A percentile compares a stretch with the other conserved stretches of the same genome.
Evolutionary conservation across 495 filamentous ascomycete species (phyloP).

Genomic region (Umbilicaria muhlenbergii): DNA sequence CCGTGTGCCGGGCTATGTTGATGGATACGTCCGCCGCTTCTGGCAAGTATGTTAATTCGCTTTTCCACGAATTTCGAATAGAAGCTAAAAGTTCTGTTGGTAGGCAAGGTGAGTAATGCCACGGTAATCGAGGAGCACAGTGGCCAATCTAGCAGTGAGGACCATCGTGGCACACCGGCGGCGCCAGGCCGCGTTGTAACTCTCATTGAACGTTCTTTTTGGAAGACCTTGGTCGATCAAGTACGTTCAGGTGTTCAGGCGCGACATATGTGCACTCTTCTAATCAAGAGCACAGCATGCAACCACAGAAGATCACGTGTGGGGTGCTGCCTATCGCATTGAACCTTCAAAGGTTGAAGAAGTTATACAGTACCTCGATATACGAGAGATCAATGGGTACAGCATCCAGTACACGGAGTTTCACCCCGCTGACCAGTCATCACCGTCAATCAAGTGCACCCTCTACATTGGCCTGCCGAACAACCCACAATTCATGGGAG

Average conservation of each 20-base stretch:
- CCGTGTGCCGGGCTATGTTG: slow-evolving; percentile 79
- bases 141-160: slow-evolving; percentile 40
- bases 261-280: slow-evolving; percentile 18
- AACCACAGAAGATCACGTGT: slow-evolving; percentile 48
- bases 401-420: slow-evolving; percentile 79
- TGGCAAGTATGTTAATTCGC: slow-evolving; percentile 46
- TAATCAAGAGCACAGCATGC: slow-evolving; percentile 22
- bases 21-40: slow-evolving; percentile 87
- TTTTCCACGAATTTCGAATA: background rate
- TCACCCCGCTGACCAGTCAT: slow-evolving; percentile 32
- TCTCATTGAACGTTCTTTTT: slow-evolving; percentile 66
- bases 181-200: slow-evolving; percentile 87
- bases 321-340: slow-evolving; percentile 92
- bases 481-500: slow-evolving; percentile 85
- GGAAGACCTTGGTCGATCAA: slow-evolving; percentile 58
- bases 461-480: slow-evolving; percentile 92
- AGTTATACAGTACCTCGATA: slow-evolving; percentile 83
- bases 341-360: slow-evolving; percentile 51
- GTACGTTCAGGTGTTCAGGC: slow-evolving; percentile 18
- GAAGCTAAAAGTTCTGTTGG: slow-evolving; percentile 19
- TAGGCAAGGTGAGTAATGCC: background rate
- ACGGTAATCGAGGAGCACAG: slow-evolving; percentile 1
- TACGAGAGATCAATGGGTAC: slow-evolving; percentile 95
- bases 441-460: slow-evolving; percentile 35
- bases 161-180: slow-evolving; percentile 84